Percentiles rank a stretch among this genome's conserved stretches.
Conservation (phyloP, 805 yeast genomes). For the Metschnikowia lochheadii region DNA sequence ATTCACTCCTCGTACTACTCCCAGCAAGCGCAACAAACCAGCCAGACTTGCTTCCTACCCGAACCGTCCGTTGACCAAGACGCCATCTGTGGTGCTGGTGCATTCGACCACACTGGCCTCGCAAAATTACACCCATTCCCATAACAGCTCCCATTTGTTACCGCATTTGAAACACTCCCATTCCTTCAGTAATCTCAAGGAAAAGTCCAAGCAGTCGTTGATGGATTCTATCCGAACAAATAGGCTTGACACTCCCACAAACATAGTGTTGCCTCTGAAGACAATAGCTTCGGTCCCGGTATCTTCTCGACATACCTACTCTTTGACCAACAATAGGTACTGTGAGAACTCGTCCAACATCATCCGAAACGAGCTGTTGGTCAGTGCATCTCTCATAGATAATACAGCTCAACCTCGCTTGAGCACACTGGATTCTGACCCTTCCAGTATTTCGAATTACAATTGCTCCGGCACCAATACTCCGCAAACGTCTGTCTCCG, state of each 20-base stretch:
- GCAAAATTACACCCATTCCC: not conserved
- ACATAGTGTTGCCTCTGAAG: constrained; percentile 11
- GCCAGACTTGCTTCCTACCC: constrained; percentile 19
- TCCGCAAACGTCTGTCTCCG: constrained; percentile 30
- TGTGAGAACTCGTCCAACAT: constrained; percentile 16
- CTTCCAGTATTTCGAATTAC: constrained; percentile 24
- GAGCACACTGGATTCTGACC: constrained; percentile 15
- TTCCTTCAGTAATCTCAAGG: constrained; percentile 19
- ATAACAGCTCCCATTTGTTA: not conserved
- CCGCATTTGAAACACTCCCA: constrained; percentile 10
- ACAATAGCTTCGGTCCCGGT: constrained; percentile 1
- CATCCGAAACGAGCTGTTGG: constrained; percentile 15
- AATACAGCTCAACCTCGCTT: not conserved
- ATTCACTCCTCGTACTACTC: constrained; percentile 44
- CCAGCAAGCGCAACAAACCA: constrained; percentile 39
- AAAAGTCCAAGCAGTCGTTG: constrained; percentile 17
- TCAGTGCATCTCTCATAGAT: not conserved
- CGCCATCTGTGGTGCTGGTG: constrained; percentile 15
- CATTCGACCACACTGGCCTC: constrained; percentile 2
- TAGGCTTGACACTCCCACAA: constrained; percentile 25
- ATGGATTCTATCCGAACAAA: constrained; percentile 22
- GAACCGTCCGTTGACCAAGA: constrained; percentile 5
- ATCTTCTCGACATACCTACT: constrained; percentile 7
- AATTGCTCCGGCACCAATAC: constrained; percentile 26
- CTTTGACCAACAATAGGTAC: constrained; percentile 17